phyloP scores from a whole-genome alignment of 2,329 filamentous ascomycete genomes.

The Pseudogymnoascus sp. region DNA sequence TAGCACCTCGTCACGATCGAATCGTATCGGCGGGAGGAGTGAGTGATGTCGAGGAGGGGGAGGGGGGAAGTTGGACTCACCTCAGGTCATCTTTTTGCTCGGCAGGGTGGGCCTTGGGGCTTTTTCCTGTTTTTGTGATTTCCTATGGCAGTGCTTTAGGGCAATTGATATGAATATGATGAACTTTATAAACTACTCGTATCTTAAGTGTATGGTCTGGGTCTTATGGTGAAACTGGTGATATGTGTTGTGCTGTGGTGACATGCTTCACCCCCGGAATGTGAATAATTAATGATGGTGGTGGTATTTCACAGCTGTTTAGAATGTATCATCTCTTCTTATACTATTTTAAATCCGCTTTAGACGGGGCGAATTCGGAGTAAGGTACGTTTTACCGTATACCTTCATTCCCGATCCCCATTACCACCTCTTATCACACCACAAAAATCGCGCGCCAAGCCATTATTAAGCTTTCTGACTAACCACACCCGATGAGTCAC shows the following conservation, averaged over 20 bases:
- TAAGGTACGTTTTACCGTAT: too few species aligned
- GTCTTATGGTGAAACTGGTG: not conserved
- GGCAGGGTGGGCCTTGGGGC: not conserved
- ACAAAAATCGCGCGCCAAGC: not conserved
- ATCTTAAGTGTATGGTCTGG: not conserved
- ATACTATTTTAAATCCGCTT: not conserved
- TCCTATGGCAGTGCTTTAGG: not conserved
- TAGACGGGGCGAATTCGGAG: not conserved
- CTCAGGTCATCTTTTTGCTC: not conserved
- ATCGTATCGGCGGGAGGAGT: not conserved
- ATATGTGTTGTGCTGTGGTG: too few species aligned
- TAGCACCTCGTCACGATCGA: not conserved
- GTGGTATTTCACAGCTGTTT: not conserved
- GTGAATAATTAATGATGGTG: too few species aligned
- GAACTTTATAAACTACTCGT: not conserved
- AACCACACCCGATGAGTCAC: not conserved
- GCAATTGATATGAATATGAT: not conserved
- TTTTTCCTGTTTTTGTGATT: not conserved
- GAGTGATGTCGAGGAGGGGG: not conserved
- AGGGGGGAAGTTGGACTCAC: not conserved
- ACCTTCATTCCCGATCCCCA: too few species aligned
- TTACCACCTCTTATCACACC: too few species aligned
- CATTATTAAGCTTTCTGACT: constrained; percentile 2
- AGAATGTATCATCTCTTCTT: not conserved
- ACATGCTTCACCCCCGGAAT: too few species aligned